These are phyloP conservation scores for Cytospora leucostoma DNA, from an alignment of 2,329 filamentous ascomycete genomes.

Conservation along the genomic window DNA sequence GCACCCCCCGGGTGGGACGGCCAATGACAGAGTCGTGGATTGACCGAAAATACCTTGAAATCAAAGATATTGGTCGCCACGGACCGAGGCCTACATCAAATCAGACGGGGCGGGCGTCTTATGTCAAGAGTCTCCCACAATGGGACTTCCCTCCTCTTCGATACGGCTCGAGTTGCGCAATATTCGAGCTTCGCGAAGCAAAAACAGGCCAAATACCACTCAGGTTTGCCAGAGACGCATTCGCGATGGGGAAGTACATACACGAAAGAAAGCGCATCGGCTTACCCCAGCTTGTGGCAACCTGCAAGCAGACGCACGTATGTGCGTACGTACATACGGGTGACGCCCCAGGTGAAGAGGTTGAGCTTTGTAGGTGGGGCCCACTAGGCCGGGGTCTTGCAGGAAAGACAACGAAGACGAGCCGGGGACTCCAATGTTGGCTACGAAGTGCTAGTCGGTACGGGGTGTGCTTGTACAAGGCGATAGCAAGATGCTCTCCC, in stretches of 20 bases:
- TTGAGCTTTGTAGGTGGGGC: conserved; percentile 14
- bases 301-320: conserved; percentile 18
- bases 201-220: not conserved
- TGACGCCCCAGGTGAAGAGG: conserved; percentile 1
- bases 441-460: not conserved
- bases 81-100: conserved; percentile 2
- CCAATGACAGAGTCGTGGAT: conserved; percentile 19
- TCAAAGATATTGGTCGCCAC: conserved; percentile 10
- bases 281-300: not conserved
- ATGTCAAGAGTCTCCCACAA: conserved; percentile 9
- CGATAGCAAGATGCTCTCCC: conserved; percentile 15
- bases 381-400: conserved; percentile 18
- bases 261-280: conserved; percentile 15
- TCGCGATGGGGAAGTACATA: not conserved
- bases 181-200: conserved; percentile 4
- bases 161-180: conserved; percentile 2
- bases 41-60: conserved; percentile 12
- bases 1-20: conserved; percentile 9
- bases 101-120: conserved; percentile 6
- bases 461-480: not conserved
- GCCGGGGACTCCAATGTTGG: conserved; percentile 6
- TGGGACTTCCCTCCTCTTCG: conserved; percentile 2
- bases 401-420: conserved; percentile 16
- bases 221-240: not conserved
- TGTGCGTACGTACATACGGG: conserved; percentile 7